Evolutionary conservation across 192 early-diverging fungal species (phyloP).

Genomic region (Paraglomus brasilianum): DNA sequence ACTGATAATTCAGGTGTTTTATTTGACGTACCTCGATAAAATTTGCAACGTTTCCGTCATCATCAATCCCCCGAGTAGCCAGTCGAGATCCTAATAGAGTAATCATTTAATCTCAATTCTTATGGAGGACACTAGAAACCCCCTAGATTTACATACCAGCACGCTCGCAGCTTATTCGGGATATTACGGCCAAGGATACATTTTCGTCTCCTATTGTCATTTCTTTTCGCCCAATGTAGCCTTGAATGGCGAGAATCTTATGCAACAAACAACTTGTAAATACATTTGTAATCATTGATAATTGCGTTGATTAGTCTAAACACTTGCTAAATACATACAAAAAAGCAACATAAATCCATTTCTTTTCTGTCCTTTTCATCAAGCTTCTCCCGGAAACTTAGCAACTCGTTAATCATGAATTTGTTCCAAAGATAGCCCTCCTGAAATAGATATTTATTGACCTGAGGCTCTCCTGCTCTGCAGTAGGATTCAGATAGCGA

Average conservation of each 20-base stretch:
- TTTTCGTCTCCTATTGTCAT: slow-evolving; percentile 40
- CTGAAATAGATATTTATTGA: no score
- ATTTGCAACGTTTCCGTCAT: slow-evolving; percentile 92
- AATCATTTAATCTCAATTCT: no score
- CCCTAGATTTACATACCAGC: slow-evolving; percentile 45
- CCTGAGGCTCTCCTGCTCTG: no score
- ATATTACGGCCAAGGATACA: slow-evolving; percentile 59
- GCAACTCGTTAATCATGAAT: slow-evolving; percentile 74
- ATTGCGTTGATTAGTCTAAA: background rate
- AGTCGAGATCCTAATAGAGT: slow-evolving; percentile 87
- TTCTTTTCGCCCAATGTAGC: slow-evolving; percentile 61
- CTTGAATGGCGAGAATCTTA: slow-evolving; percentile 67
- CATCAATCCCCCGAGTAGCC: slow-evolving; percentile 91
- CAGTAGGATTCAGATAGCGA: background rate
- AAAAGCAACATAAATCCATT: slow-evolving; percentile 72
- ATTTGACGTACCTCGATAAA: slow-evolving; percentile 88
- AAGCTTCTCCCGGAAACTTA: slow-evolving; percentile 75
- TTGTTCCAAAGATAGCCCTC: slow-evolving; percentile 88
- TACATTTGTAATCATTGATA: no score
- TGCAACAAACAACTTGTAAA: no score
- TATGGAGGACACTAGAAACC: no score
- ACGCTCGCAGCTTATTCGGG: slow-evolving; percentile 70
- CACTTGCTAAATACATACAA: no score
- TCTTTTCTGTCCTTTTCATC: slow-evolving; percentile 57
- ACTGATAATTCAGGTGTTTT: no score